phyloP scores from a whole-genome alignment of 768 basidiomycete genomes.

The Pleurotus eryngii region DNA sequence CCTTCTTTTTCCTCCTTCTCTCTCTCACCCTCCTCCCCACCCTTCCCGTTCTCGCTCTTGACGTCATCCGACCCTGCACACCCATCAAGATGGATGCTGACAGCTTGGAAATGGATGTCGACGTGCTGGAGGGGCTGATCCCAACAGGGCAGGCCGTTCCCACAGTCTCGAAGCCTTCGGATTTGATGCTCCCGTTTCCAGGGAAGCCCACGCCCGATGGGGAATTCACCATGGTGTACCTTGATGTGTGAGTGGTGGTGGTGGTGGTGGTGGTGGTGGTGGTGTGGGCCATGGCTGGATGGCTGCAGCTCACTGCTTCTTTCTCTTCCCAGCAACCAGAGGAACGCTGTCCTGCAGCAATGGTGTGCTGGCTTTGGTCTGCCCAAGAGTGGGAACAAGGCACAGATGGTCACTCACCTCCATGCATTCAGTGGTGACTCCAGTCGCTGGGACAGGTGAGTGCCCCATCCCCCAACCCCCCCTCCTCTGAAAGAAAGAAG shows the following conservation, averaged over 20 bases:
- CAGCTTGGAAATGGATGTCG: no score
- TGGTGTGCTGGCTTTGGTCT: neutral
- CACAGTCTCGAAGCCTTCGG: no score
- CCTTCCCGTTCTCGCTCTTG: no score
- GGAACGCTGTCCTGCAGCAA: neutral
- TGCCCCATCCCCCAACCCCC: no score
- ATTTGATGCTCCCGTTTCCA: neutral
- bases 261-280: no score
- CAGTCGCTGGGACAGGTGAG: neutral
- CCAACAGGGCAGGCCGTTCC: no score
- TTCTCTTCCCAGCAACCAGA: neutral
- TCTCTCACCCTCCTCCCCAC: no score
- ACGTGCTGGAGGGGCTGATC: no score
- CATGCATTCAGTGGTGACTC: neutral
- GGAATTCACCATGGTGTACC: no score
- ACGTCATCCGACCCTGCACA: no score
- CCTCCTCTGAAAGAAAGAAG: neutral
- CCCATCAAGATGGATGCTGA: no score
- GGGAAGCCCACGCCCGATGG: neutral
- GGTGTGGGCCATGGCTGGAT: neutral
- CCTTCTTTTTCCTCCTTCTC: no score
- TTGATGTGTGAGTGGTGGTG: neutral
- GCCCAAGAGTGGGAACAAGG: neutral
- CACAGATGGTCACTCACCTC: neutral
- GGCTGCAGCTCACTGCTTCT: neutral